These are phyloP conservation scores for Boletus sp. DNA, from an alignment of 768 basidiomycete genomes.

Conservation along the genomic window DNA sequence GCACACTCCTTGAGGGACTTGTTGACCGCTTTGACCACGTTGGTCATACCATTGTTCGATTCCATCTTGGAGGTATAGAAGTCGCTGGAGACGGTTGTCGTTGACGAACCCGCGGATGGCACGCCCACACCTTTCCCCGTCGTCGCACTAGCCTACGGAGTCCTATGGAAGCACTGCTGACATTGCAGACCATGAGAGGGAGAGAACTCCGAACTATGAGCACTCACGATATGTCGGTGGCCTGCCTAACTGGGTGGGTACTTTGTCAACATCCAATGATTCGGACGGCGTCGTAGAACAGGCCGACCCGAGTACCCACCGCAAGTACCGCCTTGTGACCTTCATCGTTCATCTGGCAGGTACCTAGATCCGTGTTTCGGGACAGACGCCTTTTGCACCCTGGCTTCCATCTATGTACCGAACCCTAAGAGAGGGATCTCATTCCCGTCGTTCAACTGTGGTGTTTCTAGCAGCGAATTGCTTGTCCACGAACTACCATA, in stretches of 20 bases:
- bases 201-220: too few species aligned
- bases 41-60: slow-evolving; percentile 44
- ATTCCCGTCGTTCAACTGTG: slow-evolving; percentile 2
- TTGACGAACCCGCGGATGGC: slow-evolving; percentile 57
- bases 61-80: slow-evolving; percentile 73
- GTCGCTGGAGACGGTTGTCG: slow-evolving; percentile 36
- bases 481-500: neutral
- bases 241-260: neutral
- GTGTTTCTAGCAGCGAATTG: neutral
- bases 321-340: slow-evolving; percentile 5
- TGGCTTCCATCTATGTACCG: neutral
- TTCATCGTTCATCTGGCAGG: slow-evolving; percentile 3
- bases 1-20: slow-evolving; percentile 47
- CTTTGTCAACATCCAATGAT: neutral
- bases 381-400: neutral
- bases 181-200: neutral
- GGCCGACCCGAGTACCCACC: slow-evolving; percentile 5
- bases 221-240: slow-evolving; percentile 10
- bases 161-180: neutral
- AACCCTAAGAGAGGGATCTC: slow-evolving; percentile 10
- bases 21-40: slow-evolving; percentile 49
- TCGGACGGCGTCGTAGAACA: neutral
- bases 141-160: slow-evolving; percentile 26
- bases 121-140: slow-evolving; percentile 61
- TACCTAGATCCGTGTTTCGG: neutral